These are phyloP conservation scores for Aspergillus persii DNA, from an alignment of 2,329 filamentous ascomycete genomes.

Conservation along the genomic window DNA sequence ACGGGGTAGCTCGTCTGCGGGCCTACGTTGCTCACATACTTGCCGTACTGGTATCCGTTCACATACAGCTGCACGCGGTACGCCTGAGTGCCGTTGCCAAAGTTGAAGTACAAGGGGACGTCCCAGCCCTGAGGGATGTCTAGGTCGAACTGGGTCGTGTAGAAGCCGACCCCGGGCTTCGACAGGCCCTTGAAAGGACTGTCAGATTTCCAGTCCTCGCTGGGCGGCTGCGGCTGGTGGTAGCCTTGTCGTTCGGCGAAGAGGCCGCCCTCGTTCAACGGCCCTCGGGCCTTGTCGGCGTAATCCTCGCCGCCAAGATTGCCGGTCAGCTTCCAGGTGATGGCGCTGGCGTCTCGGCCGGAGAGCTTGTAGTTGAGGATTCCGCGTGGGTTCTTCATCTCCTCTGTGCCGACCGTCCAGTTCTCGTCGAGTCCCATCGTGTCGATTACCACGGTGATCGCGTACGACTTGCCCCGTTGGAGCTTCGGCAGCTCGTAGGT, in stretches of 20 bases:
- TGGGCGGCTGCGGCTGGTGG: constrained; percentile 52
- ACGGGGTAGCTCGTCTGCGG: constrained; percentile 71
- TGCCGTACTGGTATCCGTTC: constrained; percentile 73
- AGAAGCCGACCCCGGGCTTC: constrained; percentile 53
- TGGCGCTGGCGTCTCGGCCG: constrained; percentile 32
- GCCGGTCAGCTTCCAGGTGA: constrained; percentile 58
- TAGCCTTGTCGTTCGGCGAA: constrained; percentile 56
- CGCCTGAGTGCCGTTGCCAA: constrained; percentile 48
- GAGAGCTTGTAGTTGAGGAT: constrained; percentile 48
- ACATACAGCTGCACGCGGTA: constrained; percentile 68
- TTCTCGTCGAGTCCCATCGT: constrained; percentile 71
- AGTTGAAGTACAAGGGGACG: constrained; percentile 54
- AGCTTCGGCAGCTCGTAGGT: constrained; percentile 59
- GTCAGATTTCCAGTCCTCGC: constrained; percentile 30
- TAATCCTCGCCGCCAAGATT: constrained; percentile 59
- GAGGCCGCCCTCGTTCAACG: constrained; percentile 58
- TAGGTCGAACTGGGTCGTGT: constrained; percentile 51
- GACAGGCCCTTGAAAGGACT: constrained; percentile 43
- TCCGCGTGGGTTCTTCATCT: constrained; percentile 59
- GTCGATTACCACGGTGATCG: constrained; percentile 69
- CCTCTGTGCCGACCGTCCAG: constrained; percentile 57
- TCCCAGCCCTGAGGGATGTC: constrained; percentile 54
- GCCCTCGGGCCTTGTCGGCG: constrained; percentile 51
- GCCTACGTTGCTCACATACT: constrained; percentile 68
- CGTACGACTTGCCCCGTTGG: constrained; percentile 51